Conservation (phyloP, 1,284 basidiomycete species). For the Chiua sp. region DNA sequence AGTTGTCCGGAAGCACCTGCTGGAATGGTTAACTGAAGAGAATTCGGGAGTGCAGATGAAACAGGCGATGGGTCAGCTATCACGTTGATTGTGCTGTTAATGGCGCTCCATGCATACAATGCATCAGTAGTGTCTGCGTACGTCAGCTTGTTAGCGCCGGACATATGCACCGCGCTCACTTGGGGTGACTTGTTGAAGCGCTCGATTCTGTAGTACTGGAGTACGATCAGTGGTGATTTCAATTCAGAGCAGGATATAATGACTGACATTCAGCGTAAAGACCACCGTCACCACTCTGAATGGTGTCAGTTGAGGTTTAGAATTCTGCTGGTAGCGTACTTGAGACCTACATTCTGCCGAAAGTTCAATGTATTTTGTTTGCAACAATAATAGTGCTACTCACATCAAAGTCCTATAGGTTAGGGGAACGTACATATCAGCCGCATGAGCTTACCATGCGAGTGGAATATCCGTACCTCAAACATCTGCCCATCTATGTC, state of each 20-base stretch:
- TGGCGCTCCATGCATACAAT: constrained; percentile 56
- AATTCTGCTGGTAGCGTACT: not conserved
- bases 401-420: constrained; percentile 54
- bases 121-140: constrained; percentile 49
- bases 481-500: constrained; percentile 57
- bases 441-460: not conserved
- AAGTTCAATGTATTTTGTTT: not conserved
- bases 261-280: constrained; percentile 57
- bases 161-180: constrained; percentile 36
- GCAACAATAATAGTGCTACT: constrained; percentile 24
- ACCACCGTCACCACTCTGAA: constrained; percentile 60
- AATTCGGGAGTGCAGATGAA: constrained; percentile 64
- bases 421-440: not conserved
- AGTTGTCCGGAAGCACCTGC: constrained; percentile 45
- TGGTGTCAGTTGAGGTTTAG: constrained; percentile 1
- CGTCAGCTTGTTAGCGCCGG: not conserved
- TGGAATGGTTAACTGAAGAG: constrained; percentile 59
- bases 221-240: not conserved
- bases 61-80: constrained; percentile 54
- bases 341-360: constrained; percentile 12
- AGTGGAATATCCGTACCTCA: constrained; percentile 42
- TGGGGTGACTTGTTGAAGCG: constrained; percentile 57
- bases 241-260: not conserved
- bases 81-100: constrained; percentile 57
- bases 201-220: constrained; percentile 59